Conservation (phyloP, 768 basidiomycete species). For the Pilatotrama ljubarskyi region DNA sequence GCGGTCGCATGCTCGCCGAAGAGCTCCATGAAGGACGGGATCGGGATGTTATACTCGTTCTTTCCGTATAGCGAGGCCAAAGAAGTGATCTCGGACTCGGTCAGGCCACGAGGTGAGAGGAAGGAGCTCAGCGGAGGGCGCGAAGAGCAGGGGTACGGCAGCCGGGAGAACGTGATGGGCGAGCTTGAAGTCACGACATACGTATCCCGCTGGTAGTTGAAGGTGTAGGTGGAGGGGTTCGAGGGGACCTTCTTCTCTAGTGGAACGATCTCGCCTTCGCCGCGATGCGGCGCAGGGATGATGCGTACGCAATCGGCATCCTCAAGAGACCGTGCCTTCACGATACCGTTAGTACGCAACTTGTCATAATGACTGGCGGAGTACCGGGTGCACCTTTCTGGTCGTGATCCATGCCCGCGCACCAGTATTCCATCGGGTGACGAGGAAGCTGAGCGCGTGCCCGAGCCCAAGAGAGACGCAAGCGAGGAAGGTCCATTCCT, state of each 20-base stretch:
- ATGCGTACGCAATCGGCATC: slow-evolving; percentile 83
- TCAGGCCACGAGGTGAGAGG: slow-evolving; percentile 57
- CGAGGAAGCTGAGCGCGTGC: slow-evolving; percentile 90
- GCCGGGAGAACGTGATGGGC: slow-evolving; percentile 67
- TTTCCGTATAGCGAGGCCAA: slow-evolving; percentile 76
- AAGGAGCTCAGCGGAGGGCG: slow-evolving; percentile 70
- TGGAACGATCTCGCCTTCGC: slow-evolving; percentile 86
- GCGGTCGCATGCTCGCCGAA: slow-evolving; percentile 97
- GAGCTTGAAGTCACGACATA: slow-evolving; percentile 67
- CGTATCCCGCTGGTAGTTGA: slow-evolving; percentile 94
- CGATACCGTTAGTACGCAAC: not conserved
- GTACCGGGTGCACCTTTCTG: slow-evolving; percentile 49
- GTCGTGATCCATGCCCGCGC: slow-evolving; percentile 83
- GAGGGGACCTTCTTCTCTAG: slow-evolving; percentile 60
- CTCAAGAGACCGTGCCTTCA: slow-evolving; percentile 59
- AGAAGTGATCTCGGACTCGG: slow-evolving; percentile 45
- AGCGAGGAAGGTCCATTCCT: slow-evolving; percentile 97
- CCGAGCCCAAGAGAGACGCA: slow-evolving; percentile 81
- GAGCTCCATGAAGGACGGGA: slow-evolving; percentile 89
- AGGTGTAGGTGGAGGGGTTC: slow-evolving; percentile 70
- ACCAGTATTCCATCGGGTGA: slow-evolving; percentile 85
- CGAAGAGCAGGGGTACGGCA: slow-evolving; percentile 85
- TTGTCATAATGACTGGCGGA: not conserved
- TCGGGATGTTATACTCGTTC: slow-evolving; percentile 96
- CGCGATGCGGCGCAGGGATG: slow-evolving; percentile 77